Conservation (phyloP, 2,329 filamentous ascomycete genomes). For the Thielaviopsis ethacetica region DNA sequence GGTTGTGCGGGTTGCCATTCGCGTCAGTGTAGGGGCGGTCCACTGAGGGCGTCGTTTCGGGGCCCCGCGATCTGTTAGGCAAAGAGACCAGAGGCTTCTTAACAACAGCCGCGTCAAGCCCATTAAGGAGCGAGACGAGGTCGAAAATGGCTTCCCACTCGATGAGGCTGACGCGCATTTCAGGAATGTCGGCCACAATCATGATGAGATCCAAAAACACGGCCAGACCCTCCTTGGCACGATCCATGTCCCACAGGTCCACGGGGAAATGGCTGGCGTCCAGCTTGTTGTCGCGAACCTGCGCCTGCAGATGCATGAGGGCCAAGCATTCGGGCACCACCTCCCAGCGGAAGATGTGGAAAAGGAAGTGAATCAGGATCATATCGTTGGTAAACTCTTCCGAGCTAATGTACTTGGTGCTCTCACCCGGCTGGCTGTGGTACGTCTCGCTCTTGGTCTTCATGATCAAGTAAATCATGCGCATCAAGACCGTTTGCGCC, state of each 20-base stretch:
- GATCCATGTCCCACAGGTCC: slow-evolving; percentile 94
- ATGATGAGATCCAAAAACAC: slow-evolving; percentile 91
- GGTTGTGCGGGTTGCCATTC: slow-evolving; percentile 16
- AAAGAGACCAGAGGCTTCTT: slow-evolving; percentile 51
- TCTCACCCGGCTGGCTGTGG: neutral
- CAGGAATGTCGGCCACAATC: slow-evolving; percentile 69
- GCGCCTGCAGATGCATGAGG: slow-evolving; percentile 83
- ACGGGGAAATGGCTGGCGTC: slow-evolving; percentile 80
- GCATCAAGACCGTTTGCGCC: slow-evolving; percentile 82
- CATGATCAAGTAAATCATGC: slow-evolving; percentile 41
- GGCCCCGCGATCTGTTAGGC: slow-evolving; percentile 13
- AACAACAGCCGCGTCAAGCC: slow-evolving; percentile 73
- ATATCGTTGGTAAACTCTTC: slow-evolving; percentile 9
- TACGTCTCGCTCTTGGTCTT: slow-evolving; percentile 7
- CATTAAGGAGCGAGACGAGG: slow-evolving; percentile 70
- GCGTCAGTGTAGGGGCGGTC: slow-evolving; percentile 21
- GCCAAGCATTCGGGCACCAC: slow-evolving; percentile 90
- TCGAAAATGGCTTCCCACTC: slow-evolving; percentile 89
- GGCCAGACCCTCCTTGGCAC: slow-evolving; percentile 84
- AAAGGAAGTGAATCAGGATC: slow-evolving; percentile 62
- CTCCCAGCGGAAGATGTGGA: slow-evolving; percentile 78
- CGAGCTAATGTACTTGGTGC: slow-evolving; percentile 10
- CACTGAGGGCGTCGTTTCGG: slow-evolving; percentile 25
- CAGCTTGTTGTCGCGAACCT: slow-evolving; percentile 62
- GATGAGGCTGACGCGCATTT: slow-evolving; percentile 70